These are phyloP conservation scores for Tillandsia fasciculata DNA, from an alignment of 176 grass and related monocot genomes.

Conservation along the genomic window DNA sequence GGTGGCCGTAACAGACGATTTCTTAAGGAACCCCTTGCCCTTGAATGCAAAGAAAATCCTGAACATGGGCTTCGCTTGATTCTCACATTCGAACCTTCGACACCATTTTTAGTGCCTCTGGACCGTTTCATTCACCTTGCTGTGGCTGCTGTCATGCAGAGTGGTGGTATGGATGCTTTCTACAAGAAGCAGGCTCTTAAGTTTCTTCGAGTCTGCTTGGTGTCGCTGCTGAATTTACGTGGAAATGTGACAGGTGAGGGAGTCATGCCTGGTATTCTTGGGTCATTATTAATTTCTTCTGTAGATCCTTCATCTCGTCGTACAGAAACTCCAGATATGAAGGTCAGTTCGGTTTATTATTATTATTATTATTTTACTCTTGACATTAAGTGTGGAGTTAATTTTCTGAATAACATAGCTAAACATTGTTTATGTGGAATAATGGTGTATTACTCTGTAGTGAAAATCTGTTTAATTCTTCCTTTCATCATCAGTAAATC, in stretches of 20 bases:
- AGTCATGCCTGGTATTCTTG: slow-evolving; percentile 57
- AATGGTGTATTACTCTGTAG: too few species aligned
- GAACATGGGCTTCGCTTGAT: slow-evolving; percentile 94
- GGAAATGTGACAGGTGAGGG: slow-evolving; percentile 79
- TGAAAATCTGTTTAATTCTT: too few species aligned
- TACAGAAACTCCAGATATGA: slow-evolving; percentile 77
- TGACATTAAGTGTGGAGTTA: neutral
- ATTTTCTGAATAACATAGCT: neutral
- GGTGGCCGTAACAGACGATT: slow-evolving; percentile 93
- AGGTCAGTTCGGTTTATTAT: slow-evolving; percentile 37
- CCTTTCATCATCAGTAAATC: too few species aligned
- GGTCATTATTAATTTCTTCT: slow-evolving; percentile 69
- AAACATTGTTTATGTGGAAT: neutral
- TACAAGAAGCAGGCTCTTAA: slow-evolving; percentile 91
- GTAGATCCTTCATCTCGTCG: slow-evolving; percentile 78
- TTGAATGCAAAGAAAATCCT: slow-evolving; percentile 98
- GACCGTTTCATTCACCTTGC: slow-evolving; percentile 90
- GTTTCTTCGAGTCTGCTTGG: slow-evolving; percentile 77
- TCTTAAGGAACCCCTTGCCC: slow-evolving; percentile 68
- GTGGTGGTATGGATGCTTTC: slow-evolving; percentile 71
- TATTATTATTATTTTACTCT: neutral
- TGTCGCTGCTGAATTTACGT: slow-evolving; percentile 73
- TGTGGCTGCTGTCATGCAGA: slow-evolving; percentile 82
- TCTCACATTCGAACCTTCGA: slow-evolving; percentile 96
- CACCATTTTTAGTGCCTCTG: slow-evolving; percentile 92